A percentile compares a stretch with the other conserved stretches of the same genome.
These are phyloP conservation scores for Echites panduratus DNA, from an alignment of 257 asterid species.

Conservation along the genomic window DNA sequence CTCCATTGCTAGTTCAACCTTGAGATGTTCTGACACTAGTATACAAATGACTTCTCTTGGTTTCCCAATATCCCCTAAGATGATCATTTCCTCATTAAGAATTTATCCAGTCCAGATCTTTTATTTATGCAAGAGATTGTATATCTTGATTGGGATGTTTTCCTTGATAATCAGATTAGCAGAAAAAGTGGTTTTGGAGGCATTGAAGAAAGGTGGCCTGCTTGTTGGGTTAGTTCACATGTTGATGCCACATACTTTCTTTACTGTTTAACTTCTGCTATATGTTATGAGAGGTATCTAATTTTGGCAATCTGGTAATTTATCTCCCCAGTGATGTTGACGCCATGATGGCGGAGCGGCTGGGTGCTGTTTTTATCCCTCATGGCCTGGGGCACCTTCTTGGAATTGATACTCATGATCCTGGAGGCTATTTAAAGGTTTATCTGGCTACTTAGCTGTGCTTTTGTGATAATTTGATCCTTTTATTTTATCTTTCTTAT, in stretches of 20 bases:
- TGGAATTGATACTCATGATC: constrained; percentile 97
- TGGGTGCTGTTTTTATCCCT: constrained; percentile 92
- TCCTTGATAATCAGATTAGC: constrained; percentile 57
- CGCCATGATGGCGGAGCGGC: constrained; percentile 61
- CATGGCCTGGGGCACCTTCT: constrained; percentile 97
- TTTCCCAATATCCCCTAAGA: not conserved
- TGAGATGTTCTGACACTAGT: not conserved
- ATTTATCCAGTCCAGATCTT: not conserved
- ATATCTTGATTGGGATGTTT: constrained; percentile 13
- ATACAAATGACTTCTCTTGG: not conserved
- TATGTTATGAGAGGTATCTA: constrained; percentile 7
- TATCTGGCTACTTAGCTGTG: not conserved
- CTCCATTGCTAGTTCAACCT: not conserved
- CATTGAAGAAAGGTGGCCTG: constrained; percentile 63
- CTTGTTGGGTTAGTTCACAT: constrained; percentile 57
- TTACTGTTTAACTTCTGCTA: constrained; percentile 5
- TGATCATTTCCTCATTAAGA: not conserved
- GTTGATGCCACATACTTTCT: constrained; percentile 14
- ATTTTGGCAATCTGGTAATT: constrained; percentile 17
- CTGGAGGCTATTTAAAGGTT: constrained; percentile 92
- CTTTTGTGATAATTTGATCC: not conserved
- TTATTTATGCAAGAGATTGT: not conserved
- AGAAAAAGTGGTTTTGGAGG: constrained; percentile 58
- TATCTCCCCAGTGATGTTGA: constrained; percentile 55
- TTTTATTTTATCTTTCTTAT: constrained; percentile 1